Conservation (phyloP, 495 filamentous ascomycete species). For the Neohortaea acidophila region DNA sequence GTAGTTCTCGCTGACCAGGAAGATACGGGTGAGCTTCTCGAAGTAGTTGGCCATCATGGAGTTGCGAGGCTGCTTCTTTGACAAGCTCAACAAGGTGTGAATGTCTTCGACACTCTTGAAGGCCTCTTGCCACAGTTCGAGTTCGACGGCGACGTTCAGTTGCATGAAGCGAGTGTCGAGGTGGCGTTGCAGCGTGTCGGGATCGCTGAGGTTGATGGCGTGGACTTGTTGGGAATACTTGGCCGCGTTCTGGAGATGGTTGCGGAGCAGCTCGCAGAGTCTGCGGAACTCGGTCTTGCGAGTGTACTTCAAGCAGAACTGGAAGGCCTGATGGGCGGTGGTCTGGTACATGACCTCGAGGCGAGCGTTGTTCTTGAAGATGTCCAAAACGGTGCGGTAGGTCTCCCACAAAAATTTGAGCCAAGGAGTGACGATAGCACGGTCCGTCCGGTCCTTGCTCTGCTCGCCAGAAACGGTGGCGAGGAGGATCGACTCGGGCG, state of each 20-base stretch:
- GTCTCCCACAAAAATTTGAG: constrained; percentile 99
- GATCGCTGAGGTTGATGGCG: constrained; percentile 95
- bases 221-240: constrained; percentile 99
- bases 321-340: constrained; percentile 93
- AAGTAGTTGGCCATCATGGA: constrained; percentile 99
- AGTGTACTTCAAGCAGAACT: constrained; percentile 94
- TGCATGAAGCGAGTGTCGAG: constrained; percentile 97
- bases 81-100: constrained; percentile 92
- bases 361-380: constrained; percentile 95
- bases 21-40: constrained; percentile 95
- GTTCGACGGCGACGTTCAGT: constrained; percentile 91
- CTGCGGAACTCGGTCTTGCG: constrained; percentile 98
- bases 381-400: constrained; percentile 96
- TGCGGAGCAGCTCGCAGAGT: constrained; percentile 91
- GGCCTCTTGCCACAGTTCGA: constrained; percentile 97
- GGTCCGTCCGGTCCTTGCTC: constrained; percentile 87
- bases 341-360: constrained; percentile 96
- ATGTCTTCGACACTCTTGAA: constrained; percentile 99
- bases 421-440: constrained; percentile 96
- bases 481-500: constrained; percentile 91
- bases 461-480: constrained; percentile 97
- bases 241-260: constrained; percentile 97
- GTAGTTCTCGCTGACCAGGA: constrained; percentile 97
- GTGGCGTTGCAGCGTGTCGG: constrained; percentile 92
- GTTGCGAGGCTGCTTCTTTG: constrained; percentile 98